Evolutionary conservation across 164 flowering plant species (phyloP).

Genomic region (Annona cherimola): DNA sequence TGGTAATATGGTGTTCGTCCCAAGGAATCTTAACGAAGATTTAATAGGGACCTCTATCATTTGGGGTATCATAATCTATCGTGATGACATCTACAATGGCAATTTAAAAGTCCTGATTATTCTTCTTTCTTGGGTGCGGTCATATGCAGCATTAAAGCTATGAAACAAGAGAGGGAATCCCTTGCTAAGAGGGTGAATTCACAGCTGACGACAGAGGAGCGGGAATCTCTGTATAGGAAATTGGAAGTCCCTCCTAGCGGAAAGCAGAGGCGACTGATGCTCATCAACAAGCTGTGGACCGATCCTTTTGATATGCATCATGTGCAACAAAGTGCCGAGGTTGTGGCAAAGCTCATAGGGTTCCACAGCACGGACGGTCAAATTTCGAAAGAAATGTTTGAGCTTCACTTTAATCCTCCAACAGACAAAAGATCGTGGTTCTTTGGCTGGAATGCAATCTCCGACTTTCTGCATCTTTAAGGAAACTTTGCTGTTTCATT

Average conservation of each 20-base stretch:
- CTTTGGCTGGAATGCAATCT: conserved; percentile 80
- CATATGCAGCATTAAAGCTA: conserved; percentile 57
- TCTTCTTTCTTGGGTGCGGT: neutral
- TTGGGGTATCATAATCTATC: no score
- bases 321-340: conserved; percentile 80
- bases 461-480: conserved; percentile 74
- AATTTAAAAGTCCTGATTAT: neutral
- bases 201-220: conserved; percentile 63
- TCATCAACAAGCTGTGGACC: conserved; percentile 81
- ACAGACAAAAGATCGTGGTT: conserved; percentile 79
- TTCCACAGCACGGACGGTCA: conserved; percentile 58
- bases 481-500: neutral
- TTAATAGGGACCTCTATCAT: neutral
- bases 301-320: conserved; percentile 75
- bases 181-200: conserved; percentile 81
- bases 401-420: conserved; percentile 80
- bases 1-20: neutral
- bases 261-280: conserved; percentile 81
- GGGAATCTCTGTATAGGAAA: conserved; percentile 64
- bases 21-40: neutral
- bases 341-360: conserved; percentile 90
- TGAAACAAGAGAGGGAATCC: conserved; percentile 85
- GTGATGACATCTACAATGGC: no score
- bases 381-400: conserved; percentile 94
- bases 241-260: conserved; percentile 93